Evolutionary conservation across 257 asterid species (phyloP).

Genomic region (Nicotiana otophora): DNA sequence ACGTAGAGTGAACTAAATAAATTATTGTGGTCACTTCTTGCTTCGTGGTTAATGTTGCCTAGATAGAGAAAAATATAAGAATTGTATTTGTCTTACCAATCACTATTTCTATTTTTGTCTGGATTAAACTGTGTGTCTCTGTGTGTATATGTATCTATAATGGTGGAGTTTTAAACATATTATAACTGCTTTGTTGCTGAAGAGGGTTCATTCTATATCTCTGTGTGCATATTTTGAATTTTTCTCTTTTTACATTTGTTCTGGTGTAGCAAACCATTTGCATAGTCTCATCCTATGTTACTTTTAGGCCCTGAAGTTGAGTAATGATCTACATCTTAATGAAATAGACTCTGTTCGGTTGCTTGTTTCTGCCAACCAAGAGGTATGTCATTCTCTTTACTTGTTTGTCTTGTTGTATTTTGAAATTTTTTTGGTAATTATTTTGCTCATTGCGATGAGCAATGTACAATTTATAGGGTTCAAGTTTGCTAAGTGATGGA

Average conservation of each 20-base stretch:
- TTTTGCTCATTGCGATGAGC: not conserved
- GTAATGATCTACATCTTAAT: slow-evolving; percentile 94
- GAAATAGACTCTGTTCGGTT: slow-evolving; percentile 82
- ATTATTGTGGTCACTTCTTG: not conserved
- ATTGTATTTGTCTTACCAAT: too few species aligned
- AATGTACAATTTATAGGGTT: not conserved
- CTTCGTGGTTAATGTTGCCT: too few species aligned
- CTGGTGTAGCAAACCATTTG: slow-evolving; percentile 15
- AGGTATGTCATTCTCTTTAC: slow-evolving; percentile 42
- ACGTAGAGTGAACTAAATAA: not conserved
- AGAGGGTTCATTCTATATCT: not conserved
- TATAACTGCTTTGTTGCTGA: not conserved
- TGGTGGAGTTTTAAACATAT: not conserved
- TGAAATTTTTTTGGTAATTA: not conserved
- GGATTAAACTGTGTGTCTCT: too few species aligned
- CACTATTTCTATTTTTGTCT: too few species aligned
- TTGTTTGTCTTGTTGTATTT: not conserved
- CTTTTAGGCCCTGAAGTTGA: slow-evolving; percentile 73
- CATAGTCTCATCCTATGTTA: slow-evolving; percentile 19
- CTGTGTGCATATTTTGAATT: not conserved
- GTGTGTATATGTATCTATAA: too few species aligned
- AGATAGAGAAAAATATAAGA: too few species aligned
- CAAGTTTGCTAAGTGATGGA: not conserved
- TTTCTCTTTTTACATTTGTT: not conserved
- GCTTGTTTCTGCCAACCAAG: slow-evolving; percentile 84